These are phyloP conservation scores for Pythium sukuiense DNA, from an alignment of 352 stramenopile genomes.

Conservation along the genomic window DNA sequence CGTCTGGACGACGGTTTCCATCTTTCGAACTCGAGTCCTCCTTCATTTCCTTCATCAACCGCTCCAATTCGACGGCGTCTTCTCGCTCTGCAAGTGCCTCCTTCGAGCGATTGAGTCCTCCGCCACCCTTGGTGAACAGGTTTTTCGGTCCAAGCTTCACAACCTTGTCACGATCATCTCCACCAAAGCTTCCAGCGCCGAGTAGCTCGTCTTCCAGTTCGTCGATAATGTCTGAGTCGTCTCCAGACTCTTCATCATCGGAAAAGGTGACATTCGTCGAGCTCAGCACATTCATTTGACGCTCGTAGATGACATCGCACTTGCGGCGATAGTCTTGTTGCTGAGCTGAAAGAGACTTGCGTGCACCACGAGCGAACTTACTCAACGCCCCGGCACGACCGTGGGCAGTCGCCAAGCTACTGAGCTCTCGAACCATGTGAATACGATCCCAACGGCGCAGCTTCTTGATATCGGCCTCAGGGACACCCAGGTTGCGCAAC, in stretches of 20 bases:
- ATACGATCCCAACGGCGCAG: conserved; percentile 82
- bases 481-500: conserved; percentile 72
- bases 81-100: conserved; percentile 73
- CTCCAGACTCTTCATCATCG: conserved; percentile 73
- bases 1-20: conserved; percentile 54
- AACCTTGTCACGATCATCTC: conserved; percentile 50
- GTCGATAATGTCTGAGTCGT: conserved; percentile 64
- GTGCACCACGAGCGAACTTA: conserved; percentile 78
- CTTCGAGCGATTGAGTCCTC: conserved; percentile 75
- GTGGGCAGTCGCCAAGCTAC: conserved; percentile 67
- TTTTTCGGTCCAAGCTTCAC: conserved; percentile 71
- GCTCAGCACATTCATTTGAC: conserved; percentile 81
- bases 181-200: conserved; percentile 70
- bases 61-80: conserved; percentile 73
- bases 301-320: conserved; percentile 83
- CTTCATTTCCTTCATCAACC: conserved; percentile 84
- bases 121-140: conserved; percentile 73
- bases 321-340: conserved; percentile 86
- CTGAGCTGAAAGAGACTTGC: conserved; percentile 79
- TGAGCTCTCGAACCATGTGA: conserved; percentile 77
- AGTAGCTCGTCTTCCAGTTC: conserved; percentile 77
- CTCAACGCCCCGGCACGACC: conserved; percentile 71
- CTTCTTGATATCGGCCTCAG: conserved; percentile 82
- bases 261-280: conserved; percentile 60
- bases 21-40: conserved; percentile 52